These are phyloP conservation scores for Penicillium sp. DNA, from an alignment of 2,329 filamentous ascomycete genomes.

Conservation along the genomic window DNA sequence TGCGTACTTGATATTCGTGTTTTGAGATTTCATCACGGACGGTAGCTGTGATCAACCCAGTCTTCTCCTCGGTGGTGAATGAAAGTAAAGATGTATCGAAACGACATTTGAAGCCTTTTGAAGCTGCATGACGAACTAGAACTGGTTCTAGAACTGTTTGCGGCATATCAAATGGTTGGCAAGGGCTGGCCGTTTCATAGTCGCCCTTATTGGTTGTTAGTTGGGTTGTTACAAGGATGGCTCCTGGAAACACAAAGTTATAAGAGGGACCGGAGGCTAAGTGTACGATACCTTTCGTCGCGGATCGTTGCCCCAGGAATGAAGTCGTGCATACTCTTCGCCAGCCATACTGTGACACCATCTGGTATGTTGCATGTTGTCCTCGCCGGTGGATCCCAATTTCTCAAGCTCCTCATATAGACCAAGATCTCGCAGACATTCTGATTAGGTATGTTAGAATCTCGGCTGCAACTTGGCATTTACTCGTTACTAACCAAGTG, in stretches of 20 bases:
- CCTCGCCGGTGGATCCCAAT: constrained; percentile 32
- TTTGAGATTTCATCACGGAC: constrained; percentile 40
- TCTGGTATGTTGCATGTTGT: constrained; percentile 50
- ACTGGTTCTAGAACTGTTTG: constrained; percentile 51
- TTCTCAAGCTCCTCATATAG: constrained; percentile 44
- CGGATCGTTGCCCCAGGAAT: constrained; percentile 53
- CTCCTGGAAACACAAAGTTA: not conserved
- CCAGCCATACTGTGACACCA: constrained; percentile 54
- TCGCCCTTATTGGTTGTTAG: constrained; percentile 34
- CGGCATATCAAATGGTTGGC: constrained; percentile 44
- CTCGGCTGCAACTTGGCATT: not conserved
- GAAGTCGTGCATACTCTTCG: constrained; percentile 49
- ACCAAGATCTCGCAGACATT: constrained; percentile 53
- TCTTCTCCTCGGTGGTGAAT: constrained; percentile 28
- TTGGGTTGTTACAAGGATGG: not conserved
- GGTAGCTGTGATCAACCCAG: constrained; percentile 26
- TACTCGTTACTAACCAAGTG: constrained; percentile 33
- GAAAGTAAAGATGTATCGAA: constrained; percentile 44
- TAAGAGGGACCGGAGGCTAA: not conserved
- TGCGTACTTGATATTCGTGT: constrained; percentile 45
- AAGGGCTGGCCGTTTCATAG: constrained; percentile 45
- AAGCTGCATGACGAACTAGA: constrained; percentile 43
- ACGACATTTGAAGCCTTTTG: constrained; percentile 42
- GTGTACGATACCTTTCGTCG: constrained; percentile 37
- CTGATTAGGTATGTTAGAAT: constrained; percentile 26